Conservation (phyloP, 2,329 filamentous ascomycete genomes). For the Cordyceps tenuipes region DNA sequence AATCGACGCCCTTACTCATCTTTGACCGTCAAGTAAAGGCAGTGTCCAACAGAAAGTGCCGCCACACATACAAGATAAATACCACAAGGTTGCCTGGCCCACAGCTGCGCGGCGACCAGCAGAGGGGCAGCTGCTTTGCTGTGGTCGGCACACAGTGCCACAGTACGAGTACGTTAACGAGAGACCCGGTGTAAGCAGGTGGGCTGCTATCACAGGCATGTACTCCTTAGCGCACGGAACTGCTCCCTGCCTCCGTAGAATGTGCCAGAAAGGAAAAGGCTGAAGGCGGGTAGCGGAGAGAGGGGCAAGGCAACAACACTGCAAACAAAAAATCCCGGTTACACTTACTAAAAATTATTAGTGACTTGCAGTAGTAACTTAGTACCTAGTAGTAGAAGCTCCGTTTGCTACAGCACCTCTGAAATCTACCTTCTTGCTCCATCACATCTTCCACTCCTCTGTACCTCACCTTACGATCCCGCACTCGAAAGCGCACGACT, state of each 20-base stretch:
- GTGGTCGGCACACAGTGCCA: not conserved
- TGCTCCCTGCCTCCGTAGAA: constrained; percentile 2
- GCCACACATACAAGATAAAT: not conserved
- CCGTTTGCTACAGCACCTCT: not conserved
- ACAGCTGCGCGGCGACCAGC: not conserved
- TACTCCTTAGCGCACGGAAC: not conserved
- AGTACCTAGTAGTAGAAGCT: not conserved
- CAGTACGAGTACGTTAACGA: not conserved
- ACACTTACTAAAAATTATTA: too few relatives aligned
- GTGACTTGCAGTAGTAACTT: too few relatives aligned
- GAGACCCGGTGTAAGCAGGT: not conserved
- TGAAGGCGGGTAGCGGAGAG: constrained; percentile 1
- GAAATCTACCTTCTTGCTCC: not conserved
- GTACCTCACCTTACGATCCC: not conserved
- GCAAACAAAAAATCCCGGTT: not conserved
- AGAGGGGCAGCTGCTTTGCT: not conserved
- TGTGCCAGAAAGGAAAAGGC: constrained; percentile 11
- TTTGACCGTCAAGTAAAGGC: not conserved
- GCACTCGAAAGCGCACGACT: not conserved
- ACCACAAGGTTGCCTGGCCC: not conserved
- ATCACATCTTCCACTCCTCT: constrained; percentile 4
- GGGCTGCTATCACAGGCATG: not conserved
- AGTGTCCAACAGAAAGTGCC: not conserved
- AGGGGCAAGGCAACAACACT: constrained; percentile 3
- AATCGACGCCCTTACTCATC: not conserved